phyloP scores from a whole-genome alignment of 768 basidiomycete genomes.

The Trametes meyenii region DNA sequence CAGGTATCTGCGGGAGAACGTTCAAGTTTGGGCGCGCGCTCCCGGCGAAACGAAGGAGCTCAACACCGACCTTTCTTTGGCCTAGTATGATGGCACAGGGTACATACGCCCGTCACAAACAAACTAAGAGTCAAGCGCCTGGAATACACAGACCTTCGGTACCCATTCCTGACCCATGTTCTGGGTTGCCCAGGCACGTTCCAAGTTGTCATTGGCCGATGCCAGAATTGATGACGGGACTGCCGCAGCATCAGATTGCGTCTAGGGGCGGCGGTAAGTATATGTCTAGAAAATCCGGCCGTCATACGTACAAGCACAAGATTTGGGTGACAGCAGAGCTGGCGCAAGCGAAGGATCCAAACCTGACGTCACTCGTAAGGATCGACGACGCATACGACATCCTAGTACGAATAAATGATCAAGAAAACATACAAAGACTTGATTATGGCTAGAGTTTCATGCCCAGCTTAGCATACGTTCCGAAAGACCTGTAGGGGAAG shows the following conservation, averaged over 20 bases:
- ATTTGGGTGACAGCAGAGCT: conserved; percentile 73
- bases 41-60: not conserved
- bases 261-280: conserved; percentile 31
- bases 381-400: not conserved
- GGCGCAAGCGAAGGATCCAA: conserved; percentile 75
- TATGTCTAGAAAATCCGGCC: not conserved
- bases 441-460: conserved; percentile 43
- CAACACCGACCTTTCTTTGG: conserved; percentile 40
- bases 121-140: not conserved
- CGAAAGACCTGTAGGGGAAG: no score
- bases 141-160: conserved; percentile 16
- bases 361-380: conserved; percentile 41
- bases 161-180: conserved; percentile 51
- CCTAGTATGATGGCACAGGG: conserved; percentile 24
- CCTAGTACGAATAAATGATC: no score
- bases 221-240: conserved; percentile 55
- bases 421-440: conserved; percentile 43
- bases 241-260: conserved; percentile 46
- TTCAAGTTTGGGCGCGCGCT: no score
- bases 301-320: conserved; percentile 56
- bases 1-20: conserved; percentile 42
- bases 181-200: conserved; percentile 52
- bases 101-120: not conserved
- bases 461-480: not conserved
- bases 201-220: conserved; percentile 55